Base-by-base conservation (phyloP, 1,139 yeast genomes). In the Yamadazyma spencermartinsiae region DNA sequence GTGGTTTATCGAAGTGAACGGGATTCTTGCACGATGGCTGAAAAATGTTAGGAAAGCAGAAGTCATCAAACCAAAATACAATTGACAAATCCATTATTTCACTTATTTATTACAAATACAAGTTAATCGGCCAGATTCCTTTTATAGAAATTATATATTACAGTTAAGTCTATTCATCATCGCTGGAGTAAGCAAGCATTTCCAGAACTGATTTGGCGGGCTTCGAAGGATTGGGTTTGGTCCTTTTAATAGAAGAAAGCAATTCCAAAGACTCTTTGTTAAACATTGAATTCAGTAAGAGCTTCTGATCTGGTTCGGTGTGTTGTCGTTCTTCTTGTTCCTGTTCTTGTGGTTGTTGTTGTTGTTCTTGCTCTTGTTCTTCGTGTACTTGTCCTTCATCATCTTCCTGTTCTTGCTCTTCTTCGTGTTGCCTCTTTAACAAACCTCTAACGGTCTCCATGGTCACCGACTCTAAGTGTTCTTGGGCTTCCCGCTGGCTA, bases 401-500 rank as follows among this genome's bases (percentile, higher is more conserved):
- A n/a, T 20, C 19, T 16, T 31, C 30, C 25, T 27, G 20, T 29
- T 36, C 25, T 6, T 26, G 33, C 12, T 28, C 34, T 12, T 23
- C 31, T 20, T 40, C 42, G 30, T 31, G 30, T 27, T 40, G 37
- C 14, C 42, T 44, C 5, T 48, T 46, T 33, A 72, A 49, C 24
- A 72, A 48, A 6, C 54, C 49, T 34, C 53, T 54, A 1, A 70
- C 70, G 0, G 72, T 65, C 13, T 61, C 56, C 32, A 61, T 39
- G 1, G 75, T 69, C 33, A 51, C 38, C 27, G 65, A 66, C 41
- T 71, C 74, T 38, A 61, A 36, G 29, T 60, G 52, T 31, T 69
- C 60, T 52, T 74, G 64, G 41, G 76, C 79, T 39, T 80, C 65
- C 34, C 65, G 65, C 48, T 76, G 74, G 0, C 92, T 85, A 3